These are phyloP conservation scores for Rhizopogon roseolus DNA, from an alignment of 768 basidiomycete species.

Conservation along the genomic window DNA sequence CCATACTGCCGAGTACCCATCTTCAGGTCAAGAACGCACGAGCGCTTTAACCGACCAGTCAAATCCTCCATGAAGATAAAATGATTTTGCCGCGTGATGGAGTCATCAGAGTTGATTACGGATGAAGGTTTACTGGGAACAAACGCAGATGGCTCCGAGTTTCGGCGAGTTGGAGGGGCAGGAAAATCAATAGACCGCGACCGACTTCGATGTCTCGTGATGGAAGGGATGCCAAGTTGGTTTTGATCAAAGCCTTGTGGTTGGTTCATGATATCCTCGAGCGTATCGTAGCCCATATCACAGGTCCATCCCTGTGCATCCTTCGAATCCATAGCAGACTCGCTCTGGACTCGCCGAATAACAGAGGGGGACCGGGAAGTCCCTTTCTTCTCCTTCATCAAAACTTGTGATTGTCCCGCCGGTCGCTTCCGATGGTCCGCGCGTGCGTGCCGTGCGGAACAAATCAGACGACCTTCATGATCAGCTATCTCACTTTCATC, in stretches of 20 bases:
- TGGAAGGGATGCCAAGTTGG: slow-evolving; percentile 18
- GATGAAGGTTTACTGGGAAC: slow-evolving; percentile 24
- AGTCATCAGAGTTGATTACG: slow-evolving; percentile 36
- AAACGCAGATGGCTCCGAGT: slow-evolving; percentile 16
- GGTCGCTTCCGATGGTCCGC: slow-evolving; percentile 14
- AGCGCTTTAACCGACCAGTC: slow-evolving; percentile 84
- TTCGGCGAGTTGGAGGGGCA: slow-evolving; percentile 12
- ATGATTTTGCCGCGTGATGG: slow-evolving; percentile 85
- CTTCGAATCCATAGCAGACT: slow-evolving; percentile 37
- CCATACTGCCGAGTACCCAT: slow-evolving; percentile 99
- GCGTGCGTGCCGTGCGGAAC: slow-evolving; percentile 3
- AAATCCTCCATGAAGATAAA: slow-evolving; percentile 99
- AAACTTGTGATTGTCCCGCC: slow-evolving; percentile 30
- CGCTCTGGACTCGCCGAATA: slow-evolving; percentile 66
- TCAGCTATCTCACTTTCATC: slow-evolving; percentile 52
- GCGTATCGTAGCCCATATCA: slow-evolving; percentile 36
- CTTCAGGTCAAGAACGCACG: slow-evolving; percentile 97
- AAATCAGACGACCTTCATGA: slow-evolving; percentile 30
- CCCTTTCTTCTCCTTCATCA: slow-evolving; percentile 34
- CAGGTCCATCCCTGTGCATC: slow-evolving; percentile 31
- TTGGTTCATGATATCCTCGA: slow-evolving; percentile 16
- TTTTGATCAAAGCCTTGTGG: slow-evolving; percentile 13
- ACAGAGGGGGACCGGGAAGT: slow-evolving; percentile 22
- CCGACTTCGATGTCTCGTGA: slow-evolving; percentile 37
- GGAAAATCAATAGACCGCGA: slow-evolving; percentile 32